Base-by-base conservation (phyloP, 208 protist species). In the Leishmania braziliensis region DNA sequence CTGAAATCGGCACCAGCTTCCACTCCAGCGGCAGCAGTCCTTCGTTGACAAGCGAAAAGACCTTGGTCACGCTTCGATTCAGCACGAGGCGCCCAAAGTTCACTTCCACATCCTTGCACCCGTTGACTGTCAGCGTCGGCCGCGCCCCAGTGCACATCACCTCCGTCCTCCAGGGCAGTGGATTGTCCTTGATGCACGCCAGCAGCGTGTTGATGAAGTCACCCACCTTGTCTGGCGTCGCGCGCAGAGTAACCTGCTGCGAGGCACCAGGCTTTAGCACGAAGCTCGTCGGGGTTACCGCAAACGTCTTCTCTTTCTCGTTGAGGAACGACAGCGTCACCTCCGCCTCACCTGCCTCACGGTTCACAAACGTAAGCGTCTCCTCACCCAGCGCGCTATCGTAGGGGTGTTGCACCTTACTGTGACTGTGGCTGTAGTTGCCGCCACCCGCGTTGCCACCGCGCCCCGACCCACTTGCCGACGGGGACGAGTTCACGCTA, bases 101-200 rank as follows among this genome's bases (percentile, higher is more conserved):
- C 26, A 95, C 82, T 74, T 91, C 75, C 9, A 77, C 77, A 60
- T 92, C 93, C 85, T 95, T 97, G 85, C 53, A 81, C 66, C 84
- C 97, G 86, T 96, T 84, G 33, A 96, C 77, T n/a, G 88, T 90
- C 33, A 98, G 79, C 5, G 86, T 86, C 29, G 98, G 98, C 6
- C 89, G 87, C 8, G 90, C 89, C 56, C 98, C 98, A 33, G 92
- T 91, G 85, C 93, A 98, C 16, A 63, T 84, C 63, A 99, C 82
- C 58, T 94, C 81, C 77, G 98, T 94, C 70, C 79, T 83, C 88
- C 96, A 97, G 62, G 97, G 97, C 70, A 89, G 84, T 33, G 98
- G 98, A 82, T 99, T 99, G 84, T 98, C 93, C 81, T 92, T 93
- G 68, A 99, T 89, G 60, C 86, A 91, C 39, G 93, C 96, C 60